These are phyloP conservation scores for Byssothecium circinans DNA, from an alignment of 2,329 filamentous ascomycete genomes.

Conservation along the genomic window DNA sequence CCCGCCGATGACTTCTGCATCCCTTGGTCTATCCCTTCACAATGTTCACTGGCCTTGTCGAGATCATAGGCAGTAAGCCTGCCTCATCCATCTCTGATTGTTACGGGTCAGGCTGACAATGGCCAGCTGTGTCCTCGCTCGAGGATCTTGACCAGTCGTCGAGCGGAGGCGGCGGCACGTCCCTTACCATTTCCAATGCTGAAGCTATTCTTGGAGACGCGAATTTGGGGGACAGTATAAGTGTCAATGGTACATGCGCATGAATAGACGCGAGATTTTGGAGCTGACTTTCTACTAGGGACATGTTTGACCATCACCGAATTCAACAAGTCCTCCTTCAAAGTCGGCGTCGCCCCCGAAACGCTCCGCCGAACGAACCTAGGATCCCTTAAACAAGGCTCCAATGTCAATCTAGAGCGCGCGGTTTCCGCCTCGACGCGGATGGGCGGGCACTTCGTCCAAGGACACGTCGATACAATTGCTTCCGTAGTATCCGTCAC, in stretches of 20 bases:
- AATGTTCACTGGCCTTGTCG: constrained; percentile 83
- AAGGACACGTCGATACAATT: constrained; percentile 93
- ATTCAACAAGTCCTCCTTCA: constrained; percentile 68
- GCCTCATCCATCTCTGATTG: background rate
- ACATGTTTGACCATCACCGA: constrained; percentile 92
- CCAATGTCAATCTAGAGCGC: constrained; percentile 87
- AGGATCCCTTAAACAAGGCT: constrained; percentile 67
- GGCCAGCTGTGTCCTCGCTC: constrained; percentile 77
- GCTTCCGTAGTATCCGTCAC: constrained; percentile 72
- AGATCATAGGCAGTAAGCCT: constrained; percentile 75
- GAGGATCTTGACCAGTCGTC: constrained; percentile 74
- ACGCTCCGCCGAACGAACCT: constrained; percentile 95
- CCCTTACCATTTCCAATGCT: constrained; percentile 77
- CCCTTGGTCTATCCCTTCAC: constrained; percentile 22
- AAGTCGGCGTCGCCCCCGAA: constrained; percentile 91
- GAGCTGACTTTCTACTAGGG: constrained; percentile 41
- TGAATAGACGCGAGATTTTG: background rate
- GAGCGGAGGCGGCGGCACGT: constrained; percentile 76
- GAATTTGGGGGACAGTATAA: constrained; percentile 89
- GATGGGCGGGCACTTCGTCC: constrained; percentile 98
- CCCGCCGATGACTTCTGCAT: constrained; percentile 20
- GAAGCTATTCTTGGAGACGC: constrained; percentile 80
- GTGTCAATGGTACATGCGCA: constrained; percentile 71
- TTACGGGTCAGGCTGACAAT: constrained; percentile 28
- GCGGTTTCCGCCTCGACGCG: constrained; percentile 88